Base-by-base conservation (phyloP, 495 filamentous ascomycete genomes). In the Hypomontagnella submonticulosa region DNA sequence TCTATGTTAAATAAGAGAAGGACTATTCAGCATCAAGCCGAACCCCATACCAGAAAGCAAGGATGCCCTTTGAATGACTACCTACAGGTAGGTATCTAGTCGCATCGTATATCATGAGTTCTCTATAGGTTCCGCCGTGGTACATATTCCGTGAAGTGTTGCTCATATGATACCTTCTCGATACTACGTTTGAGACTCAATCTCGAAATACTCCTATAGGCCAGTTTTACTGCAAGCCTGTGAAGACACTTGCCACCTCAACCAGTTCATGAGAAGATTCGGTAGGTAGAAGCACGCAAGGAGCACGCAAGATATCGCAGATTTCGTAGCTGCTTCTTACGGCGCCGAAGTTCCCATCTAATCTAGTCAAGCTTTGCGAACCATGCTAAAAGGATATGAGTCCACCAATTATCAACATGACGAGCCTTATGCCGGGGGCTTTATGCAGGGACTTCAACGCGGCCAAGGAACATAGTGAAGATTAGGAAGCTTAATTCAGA, bases 401-500 rank as follows among this genome's bases (percentile, higher is more conserved):
- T 7, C 12, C 33, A 43, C 57, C 46, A 61, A 67, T 67, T 38
- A 53, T 16, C 11, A 10, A 55, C 16, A 15, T 32, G 16, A 43
- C 30, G 12, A 38, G 16, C 40, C 52, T 11, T 46, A 57, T 48
- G 8, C 5, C 48, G 46, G 52, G 13, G 58, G 30, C 32, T 44
- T 61, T 46, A 67, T 67, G 64, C 64, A 67, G 57, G 64, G 57
- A 49, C 64, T 32, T 66, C 53, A 42, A 53, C 55, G 49, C 18
- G 36, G 57, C 63, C 47, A 61, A 52, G 57, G 34, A 12, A 13
- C 13, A 57, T 19, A 12, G 37, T 38, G 51, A 57, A 38, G 33
- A 67, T 67, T 67, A 67, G 63, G 63, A 67, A 67, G 63, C 63
- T 67, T 61, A 36, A 57, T 47, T 47, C 12, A 41, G 44, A 57